These are phyloP conservation scores for Albophoma yamanashiensis DNA, from an alignment of 2,329 filamentous ascomycete species.

Conservation along the genomic window DNA sequence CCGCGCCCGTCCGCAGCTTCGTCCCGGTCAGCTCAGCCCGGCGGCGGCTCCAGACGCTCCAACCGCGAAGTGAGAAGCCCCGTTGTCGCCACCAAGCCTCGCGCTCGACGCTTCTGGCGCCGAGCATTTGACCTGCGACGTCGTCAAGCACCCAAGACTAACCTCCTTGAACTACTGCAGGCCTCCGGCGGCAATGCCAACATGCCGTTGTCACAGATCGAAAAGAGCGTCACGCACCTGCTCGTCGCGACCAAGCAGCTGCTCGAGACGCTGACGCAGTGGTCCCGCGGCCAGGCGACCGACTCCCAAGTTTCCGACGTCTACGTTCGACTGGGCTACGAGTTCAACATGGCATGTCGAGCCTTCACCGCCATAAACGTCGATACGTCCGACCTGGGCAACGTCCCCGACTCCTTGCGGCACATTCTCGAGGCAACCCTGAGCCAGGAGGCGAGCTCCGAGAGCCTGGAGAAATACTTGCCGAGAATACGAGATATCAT, in stretches of 20 bases:
- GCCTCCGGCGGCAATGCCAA: constrained; percentile 50
- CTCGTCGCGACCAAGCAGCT: constrained; percentile 96
- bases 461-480: constrained; percentile 87
- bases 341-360: constrained; percentile 97
- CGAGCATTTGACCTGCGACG: not conserved
- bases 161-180: constrained; percentile 11
- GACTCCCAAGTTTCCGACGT: constrained; percentile 96
- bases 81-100: not conserved
- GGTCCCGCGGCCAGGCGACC: constrained; percentile 85
- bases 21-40: constrained; percentile 44
- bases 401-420: constrained; percentile 83
- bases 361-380: constrained; percentile 96
- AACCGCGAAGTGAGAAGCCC: constrained; percentile 22
- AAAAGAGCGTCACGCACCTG: constrained; percentile 96
- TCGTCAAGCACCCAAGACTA: not conserved
- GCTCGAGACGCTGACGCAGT: constrained; percentile 92
- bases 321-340: constrained; percentile 92
- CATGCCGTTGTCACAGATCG: constrained; percentile 84
- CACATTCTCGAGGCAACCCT: constrained; percentile 90
- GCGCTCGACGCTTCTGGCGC: constrained; percentile 1
- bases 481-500: constrained; percentile 96
- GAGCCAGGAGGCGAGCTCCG: constrained; percentile 88
- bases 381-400: constrained; percentile 86
- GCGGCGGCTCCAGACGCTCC: constrained; percentile 15
- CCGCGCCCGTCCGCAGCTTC: constrained; percentile 57